A percentile compares a stretch with the other conserved stretches of the same genome.
Evolutionary conservation across 2,329 filamentous ascomycete species (phyloP).

Genomic region (Drechslerella coelobrocha): DNA sequence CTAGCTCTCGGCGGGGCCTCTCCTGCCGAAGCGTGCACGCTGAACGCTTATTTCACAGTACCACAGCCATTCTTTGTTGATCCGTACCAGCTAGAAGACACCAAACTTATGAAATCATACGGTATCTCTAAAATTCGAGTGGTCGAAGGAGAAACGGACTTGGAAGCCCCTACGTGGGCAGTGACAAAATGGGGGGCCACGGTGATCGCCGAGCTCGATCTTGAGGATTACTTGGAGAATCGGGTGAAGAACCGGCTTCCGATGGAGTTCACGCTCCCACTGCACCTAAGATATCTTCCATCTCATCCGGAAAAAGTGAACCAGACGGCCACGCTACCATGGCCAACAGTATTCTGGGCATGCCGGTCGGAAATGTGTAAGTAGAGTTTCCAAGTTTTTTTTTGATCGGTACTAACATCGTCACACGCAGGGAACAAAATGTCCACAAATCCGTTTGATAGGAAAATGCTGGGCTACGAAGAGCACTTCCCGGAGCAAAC

Average conservation of each 20-base stretch:
- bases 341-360: conserved; percentile 54
- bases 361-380: conserved; percentile 43
- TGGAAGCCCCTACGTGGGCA: conserved; percentile 54
- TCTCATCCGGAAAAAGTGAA: conserved; percentile 40
- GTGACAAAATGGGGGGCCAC: conserved; percentile 52
- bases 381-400: not conserved
- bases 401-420: not conserved
- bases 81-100: conserved; percentile 53
- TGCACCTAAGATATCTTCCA: conserved; percentile 53
- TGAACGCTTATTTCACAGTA: conserved; percentile 54
- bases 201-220: conserved; percentile 52
- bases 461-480: conserved; percentile 53
- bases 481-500: conserved; percentile 52
- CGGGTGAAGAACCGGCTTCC: conserved; percentile 24
- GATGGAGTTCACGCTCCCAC: conserved; percentile 53
- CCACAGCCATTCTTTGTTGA: conserved; percentile 54
- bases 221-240: conserved; percentile 19
- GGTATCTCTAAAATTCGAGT: conserved; percentile 52
- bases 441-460: conserved; percentile 53
- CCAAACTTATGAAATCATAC: conserved; percentile 52
- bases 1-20: conserved; percentile 37
- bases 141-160: conserved; percentile 53
- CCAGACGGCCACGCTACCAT: conserved; percentile 50
- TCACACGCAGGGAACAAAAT: conserved; percentile 48
- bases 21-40: conserved; percentile 48